Evolutionary conservation across 495 filamentous ascomycete genomes (phyloP), one percentile per base, ranked within the genome.

Genomic region (Usnea hakonensis): DNA sequence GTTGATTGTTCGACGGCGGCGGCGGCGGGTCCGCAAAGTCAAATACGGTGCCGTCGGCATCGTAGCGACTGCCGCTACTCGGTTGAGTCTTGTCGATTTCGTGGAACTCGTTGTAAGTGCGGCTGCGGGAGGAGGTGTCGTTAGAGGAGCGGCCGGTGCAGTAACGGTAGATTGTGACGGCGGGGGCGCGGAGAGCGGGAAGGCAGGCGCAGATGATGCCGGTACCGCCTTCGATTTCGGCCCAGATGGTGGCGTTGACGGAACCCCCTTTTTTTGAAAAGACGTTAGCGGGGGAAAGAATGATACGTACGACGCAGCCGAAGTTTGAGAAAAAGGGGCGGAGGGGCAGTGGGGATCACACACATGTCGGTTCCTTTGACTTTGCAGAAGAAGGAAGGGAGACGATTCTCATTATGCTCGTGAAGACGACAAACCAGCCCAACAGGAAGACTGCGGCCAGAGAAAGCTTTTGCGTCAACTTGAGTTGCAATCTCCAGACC

Each of bases 401-500:
- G 19, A 56, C 53, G 8, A 56, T 36, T 23, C 53, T 36, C 53
- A 56, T 56, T 2, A 56, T 56, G 33, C 53, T 56, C 3, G 53
- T 56, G 36, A 37, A 36, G 17, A 35, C 32, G 2, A 56, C 53
- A 26, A 56, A 56, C 36, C 32, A 35, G 13, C 79, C 79, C 0
- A 80, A 65, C 0, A 76, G 70, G 59, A 82, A 82, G 36, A 82
- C 68, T 7, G 57, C 73, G 64, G 76, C 74, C 21, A 82, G 62
- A 8, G 75, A 76, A 21, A 78, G 16, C 61, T 75, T 79, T 56
- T 80, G 76, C 50, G 70, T 73, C 38, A 35, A 58, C 0, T 75
- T 77, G 19, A 81, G 61, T 56, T 81, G 76, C 9, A 82, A 64
- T 6, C 71, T 72, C 52, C 67, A 68, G 28, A 81, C 71, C 32